Conservation (phyloP, 2,329 filamentous ascomycete genomes). For the Verticillium albo-atrum region DNA sequence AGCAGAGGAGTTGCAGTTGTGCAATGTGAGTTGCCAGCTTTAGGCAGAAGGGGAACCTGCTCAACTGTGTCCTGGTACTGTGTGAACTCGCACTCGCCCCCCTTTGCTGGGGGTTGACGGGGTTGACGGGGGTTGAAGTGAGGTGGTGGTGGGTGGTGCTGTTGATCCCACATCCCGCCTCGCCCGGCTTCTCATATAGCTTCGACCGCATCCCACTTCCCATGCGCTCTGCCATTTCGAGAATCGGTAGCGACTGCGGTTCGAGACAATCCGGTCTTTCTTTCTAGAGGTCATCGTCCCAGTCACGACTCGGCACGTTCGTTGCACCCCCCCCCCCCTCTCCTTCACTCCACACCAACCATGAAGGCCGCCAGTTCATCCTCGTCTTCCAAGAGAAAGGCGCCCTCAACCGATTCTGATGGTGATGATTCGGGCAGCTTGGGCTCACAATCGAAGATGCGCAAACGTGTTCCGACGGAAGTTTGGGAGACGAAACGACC, state of each 20-base stretch:
- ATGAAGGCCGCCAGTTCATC: background rate
- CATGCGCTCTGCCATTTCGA: background rate
- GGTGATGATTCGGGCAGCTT: constrained; percentile 21
- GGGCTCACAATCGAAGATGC: constrained; percentile 5
- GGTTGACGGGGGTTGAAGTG: background rate
- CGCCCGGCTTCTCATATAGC: background rate
- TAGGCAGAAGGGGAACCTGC: background rate
- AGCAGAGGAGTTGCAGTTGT: background rate
- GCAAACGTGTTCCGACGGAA: constrained; percentile 25
- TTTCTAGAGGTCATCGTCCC: background rate
- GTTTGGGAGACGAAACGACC: constrained; percentile 28
- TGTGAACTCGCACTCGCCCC: background rate
- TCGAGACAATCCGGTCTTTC: background rate
- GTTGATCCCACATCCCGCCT: background rate
- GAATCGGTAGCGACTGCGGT: background rate
- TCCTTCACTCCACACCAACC: too few relatives aligned
- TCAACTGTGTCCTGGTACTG: background rate
- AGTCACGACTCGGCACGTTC: background rate
- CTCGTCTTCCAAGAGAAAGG: constrained; percentile 13
- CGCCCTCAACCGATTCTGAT: constrained; percentile 20
- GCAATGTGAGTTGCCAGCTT: background rate
- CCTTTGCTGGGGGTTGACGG: background rate
- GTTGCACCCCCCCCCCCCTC: too few relatives aligned
- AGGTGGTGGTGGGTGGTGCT: background rate
- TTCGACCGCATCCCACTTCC: background rate